Evolutionary conservation across 2,329 filamentous ascomycete species (phyloP).

Genomic region (Westerdykella sp.): DNA sequence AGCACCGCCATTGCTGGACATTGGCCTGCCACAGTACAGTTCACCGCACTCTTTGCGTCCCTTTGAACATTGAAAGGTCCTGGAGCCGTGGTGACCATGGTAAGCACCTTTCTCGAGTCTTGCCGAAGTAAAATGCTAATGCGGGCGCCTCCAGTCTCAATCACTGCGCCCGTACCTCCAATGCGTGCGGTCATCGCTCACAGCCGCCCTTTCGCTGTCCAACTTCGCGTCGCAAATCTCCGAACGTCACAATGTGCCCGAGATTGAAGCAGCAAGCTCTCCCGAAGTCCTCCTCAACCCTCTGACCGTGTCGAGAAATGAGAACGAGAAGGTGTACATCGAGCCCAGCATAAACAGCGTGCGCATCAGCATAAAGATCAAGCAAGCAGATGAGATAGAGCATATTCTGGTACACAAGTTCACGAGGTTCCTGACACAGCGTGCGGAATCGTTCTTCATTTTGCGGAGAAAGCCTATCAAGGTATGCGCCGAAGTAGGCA

Average conservation of each 20-base stretch:
- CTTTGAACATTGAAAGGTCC: constrained; percentile 12
- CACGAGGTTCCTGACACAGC: constrained; percentile 89
- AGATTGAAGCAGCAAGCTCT: constrained; percentile 87
- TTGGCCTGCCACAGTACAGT: constrained; percentile 28
- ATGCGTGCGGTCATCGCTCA: constrained; percentile 90
- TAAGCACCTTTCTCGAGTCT: constrained; percentile 7
- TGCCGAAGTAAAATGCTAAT: neutral
- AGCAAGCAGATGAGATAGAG: constrained; percentile 98
- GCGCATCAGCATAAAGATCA: constrained; percentile 96
- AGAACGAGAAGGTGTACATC: constrained; percentile 93
- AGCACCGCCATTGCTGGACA: constrained; percentile 20
- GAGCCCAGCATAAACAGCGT: constrained; percentile 97
- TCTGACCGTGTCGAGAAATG: constrained; percentile 84
- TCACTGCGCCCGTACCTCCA: constrained; percentile 93
- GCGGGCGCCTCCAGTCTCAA: constrained; percentile 64
- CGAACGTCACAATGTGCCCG: constrained; percentile 95
- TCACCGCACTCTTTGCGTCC: constrained; percentile 9
- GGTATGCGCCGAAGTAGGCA: constrained; percentile 45
- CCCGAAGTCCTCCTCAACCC: constrained; percentile 93
- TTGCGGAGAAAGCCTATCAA: constrained; percentile 91
- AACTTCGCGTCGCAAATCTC: constrained; percentile 97
- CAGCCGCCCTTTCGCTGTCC: constrained; percentile 84
- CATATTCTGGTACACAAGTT: constrained; percentile 98
- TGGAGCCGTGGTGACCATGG: constrained; percentile 23
- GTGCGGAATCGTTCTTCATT: constrained; percentile 96